Evolutionary conservation across 495 filamentous ascomycete species (phyloP).

Genomic region (Niebla homalea): DNA sequence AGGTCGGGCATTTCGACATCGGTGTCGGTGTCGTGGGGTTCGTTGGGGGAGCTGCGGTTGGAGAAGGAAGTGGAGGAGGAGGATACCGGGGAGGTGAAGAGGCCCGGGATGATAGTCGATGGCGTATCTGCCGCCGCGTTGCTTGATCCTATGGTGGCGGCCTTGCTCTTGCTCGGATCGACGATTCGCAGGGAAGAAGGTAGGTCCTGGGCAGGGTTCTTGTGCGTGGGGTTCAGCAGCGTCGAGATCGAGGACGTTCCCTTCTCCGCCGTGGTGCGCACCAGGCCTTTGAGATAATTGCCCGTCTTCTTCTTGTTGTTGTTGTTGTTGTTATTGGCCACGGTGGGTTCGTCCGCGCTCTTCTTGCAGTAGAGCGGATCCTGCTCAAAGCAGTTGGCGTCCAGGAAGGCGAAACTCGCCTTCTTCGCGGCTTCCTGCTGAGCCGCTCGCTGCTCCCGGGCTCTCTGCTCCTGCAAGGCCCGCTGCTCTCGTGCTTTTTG

Average conservation of each 20-base stretch:
- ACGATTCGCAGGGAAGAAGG: too few species aligned
- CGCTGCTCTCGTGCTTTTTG: neutral
- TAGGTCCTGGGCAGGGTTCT: neutral
- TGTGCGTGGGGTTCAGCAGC: conserved; percentile 1
- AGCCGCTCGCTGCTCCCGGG: neutral
- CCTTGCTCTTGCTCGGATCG: neutral
- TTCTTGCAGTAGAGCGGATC: neutral
- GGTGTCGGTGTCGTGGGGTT: neutral
- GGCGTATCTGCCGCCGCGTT: too few species aligned
- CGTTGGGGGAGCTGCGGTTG: neutral
- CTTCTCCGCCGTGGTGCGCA: conserved; percentile 5
- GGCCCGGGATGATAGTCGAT: too few species aligned
- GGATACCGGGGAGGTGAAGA: neutral
- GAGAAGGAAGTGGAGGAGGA: neutral
- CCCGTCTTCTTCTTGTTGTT: neutral
- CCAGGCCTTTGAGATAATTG: neutral
- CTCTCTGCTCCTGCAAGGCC: neutral
- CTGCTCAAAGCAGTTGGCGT: neutral
- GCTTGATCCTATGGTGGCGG: too few species aligned
- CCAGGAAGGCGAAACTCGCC: neutral
- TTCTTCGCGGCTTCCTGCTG: neutral
- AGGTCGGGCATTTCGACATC: neutral
- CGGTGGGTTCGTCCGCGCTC: neutral
- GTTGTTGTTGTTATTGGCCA: neutral
- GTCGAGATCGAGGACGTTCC: conserved; percentile 1